A percentile compares a stretch with the other conserved stretches of the same genome.
Evolutionary conservation across 1,139 yeast genomes (phyloP).

Genomic region (Geotrichum phurueaensis): DNA sequence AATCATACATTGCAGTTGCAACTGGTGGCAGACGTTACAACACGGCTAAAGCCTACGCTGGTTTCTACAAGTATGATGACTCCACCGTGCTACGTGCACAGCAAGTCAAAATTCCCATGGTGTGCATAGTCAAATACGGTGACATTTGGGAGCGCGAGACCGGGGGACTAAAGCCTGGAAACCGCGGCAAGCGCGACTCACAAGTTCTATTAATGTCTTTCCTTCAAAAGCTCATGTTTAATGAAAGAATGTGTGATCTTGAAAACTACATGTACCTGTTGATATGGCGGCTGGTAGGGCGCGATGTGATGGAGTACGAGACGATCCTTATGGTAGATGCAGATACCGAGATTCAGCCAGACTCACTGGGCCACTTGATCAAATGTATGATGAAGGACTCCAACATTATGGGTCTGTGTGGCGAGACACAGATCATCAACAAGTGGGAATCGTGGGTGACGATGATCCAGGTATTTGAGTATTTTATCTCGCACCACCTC

Average conservation of each 20-base stretch:
- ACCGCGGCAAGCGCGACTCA: slow-evolving; percentile 38
- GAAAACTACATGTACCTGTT: slow-evolving; percentile 34
- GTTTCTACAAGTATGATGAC: slow-evolving; percentile 29
- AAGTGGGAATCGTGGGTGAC: slow-evolving; percentile 35
- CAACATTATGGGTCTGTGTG: slow-evolving; percentile 35
- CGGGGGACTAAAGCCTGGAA: slow-evolving; percentile 32
- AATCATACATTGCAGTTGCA: slow-evolving; percentile 33
- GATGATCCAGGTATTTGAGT: slow-evolving; percentile 37
- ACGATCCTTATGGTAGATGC: slow-evolving; percentile 37
- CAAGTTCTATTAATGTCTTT: slow-evolving; percentile 35
- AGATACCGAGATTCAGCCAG: slow-evolving; percentile 34
- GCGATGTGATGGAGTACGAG: slow-evolving; percentile 32
- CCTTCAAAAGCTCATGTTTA: slow-evolving; percentile 36
- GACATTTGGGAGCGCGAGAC: slow-evolving; percentile 40
- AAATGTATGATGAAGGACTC: slow-evolving; percentile 32
- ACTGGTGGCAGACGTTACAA: slow-evolving; percentile 31
- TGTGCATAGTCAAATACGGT: slow-evolving; percentile 34
- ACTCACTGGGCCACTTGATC: slow-evolving; percentile 32
- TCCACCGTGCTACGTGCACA: slow-evolving; percentile 40
- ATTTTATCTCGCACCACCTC: slow-evolving; percentile 36
- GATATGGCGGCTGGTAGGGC: slow-evolving; percentile 30
- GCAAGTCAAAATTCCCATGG: slow-evolving; percentile 53
- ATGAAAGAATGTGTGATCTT: slow-evolving; percentile 34
- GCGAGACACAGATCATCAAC: slow-evolving; percentile 35
- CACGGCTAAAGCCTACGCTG: slow-evolving; percentile 32